phyloP scores from a whole-genome alignment of 2,329 filamentous ascomycete genomes.

The Cephalotrichum gorgonifer region DNA sequence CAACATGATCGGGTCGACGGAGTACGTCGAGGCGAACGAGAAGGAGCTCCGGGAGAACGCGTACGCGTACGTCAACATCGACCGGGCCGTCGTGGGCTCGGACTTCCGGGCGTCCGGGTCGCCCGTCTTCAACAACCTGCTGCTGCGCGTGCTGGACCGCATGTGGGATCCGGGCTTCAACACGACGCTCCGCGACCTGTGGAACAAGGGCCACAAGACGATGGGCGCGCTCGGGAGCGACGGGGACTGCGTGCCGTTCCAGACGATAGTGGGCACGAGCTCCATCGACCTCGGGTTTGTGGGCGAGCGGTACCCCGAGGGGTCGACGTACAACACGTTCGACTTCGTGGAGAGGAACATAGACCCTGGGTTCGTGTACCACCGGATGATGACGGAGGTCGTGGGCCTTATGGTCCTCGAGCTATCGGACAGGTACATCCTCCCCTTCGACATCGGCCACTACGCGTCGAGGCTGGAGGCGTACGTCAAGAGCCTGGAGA shows the following conservation, averaged over 20 bases:
- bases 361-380: conserved; percentile 76
- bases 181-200: conserved; percentile 61
- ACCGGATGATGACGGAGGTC: conserved; percentile 68
- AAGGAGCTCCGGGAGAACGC: conserved; percentile 63
- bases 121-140: conserved; percentile 64
- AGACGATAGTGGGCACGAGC: conserved; percentile 80
- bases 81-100: conserved; percentile 65
- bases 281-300: conserved; percentile 76
- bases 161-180: conserved; percentile 65
- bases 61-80: conserved; percentile 86
- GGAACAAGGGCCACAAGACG: conserved; percentile 52
- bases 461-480: conserved; percentile 57
- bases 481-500: conserved; percentile 58
- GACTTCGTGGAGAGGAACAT: conserved; percentile 73
- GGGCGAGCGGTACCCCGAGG: conserved; percentile 57
- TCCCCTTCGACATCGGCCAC: conserved; percentile 69
- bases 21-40: conserved; percentile 81
- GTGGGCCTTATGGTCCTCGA: conserved; percentile 78
- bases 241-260: conserved; percentile 83
- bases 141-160: conserved; percentile 64
- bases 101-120: conserved; percentile 71
- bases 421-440: conserved; percentile 66
- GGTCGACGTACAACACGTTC: conserved; percentile 84
- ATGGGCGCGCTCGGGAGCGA: conserved; percentile 62
- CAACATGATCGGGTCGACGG: conserved; percentile 87